phyloP scores from a whole-genome alignment of 2,329 filamentous ascomycete genomes.

The Fusarium euwallaceae region DNA sequence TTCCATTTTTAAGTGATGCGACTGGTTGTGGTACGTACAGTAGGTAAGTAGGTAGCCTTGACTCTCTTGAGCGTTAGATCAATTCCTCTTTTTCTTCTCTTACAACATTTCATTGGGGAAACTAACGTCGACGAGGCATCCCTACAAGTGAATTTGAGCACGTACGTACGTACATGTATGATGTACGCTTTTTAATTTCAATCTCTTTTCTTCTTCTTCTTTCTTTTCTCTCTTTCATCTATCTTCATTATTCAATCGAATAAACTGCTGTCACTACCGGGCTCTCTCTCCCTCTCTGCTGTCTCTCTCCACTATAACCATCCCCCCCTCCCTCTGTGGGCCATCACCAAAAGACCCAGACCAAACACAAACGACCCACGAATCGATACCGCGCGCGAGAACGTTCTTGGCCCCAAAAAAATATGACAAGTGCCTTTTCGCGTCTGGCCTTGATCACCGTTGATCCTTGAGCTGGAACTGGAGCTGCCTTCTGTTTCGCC shows the following conservation, averaged over 20 bases:
- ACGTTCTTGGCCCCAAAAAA: neutral
- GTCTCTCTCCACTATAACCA: neutral
- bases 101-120: neutral
- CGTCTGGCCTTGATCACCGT: neutral
- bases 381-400: neutral
- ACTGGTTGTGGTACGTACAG: constrained; percentile 1
- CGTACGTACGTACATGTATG: neutral
- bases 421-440: constrained; percentile 13
- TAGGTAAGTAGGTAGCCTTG: neutral
- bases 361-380: neutral
- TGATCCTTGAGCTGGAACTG: neutral
- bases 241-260: neutral
- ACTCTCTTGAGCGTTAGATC: neutral
- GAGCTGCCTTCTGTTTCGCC: neutral
- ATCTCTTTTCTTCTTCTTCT: neutral
- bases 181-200: constrained; percentile 8
- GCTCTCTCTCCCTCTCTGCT: neutral
- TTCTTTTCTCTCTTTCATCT: neutral
- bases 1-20: neutral
- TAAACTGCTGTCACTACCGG: neutral
- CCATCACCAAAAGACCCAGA: neutral
- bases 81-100: neutral
- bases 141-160: neutral
- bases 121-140: constrained; percentile 1
- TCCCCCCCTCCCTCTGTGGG: neutral